Base-by-base conservation (phyloP, 2,329 filamentous ascomycete genomes). In the Pseudophaeomoniella oleicola region DNA sequence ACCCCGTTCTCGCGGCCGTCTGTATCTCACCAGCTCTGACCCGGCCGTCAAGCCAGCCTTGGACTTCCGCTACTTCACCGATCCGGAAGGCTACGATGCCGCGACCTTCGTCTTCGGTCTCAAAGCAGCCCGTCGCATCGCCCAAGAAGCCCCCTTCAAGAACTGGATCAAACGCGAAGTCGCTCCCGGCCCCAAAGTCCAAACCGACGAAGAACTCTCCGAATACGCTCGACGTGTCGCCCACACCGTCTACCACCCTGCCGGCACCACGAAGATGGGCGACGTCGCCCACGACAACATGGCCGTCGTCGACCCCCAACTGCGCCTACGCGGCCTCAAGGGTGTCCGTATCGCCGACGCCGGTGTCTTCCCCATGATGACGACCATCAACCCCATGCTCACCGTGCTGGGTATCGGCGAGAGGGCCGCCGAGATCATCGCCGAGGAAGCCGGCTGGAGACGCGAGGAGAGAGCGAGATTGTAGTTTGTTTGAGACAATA, bases 221-320 rank as follows among this genome's bases (percentile, higher is more conserved):
- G 77, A 86, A 61, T 93, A 93, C 56, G 85, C 81, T 22, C 72
- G 85, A 33, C 72, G 75, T 32, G 85, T 72, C 4, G 84, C 84
- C 3, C 85, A 93, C 58, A 93, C 85, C 2, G 84, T 93, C 18
- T 93, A 93, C 60, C 85, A 93, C 59, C 85, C 85, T 0, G 80
- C 81, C 10, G 85, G 85, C 36, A 93, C 85, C 13, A 90, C 84
- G 38, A 86, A 86, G 68, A 93, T 93, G 85, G 84, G 84, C 19
- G 76, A 87, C 50, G 60, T 81, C 4, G 57, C 56, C 38, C 71
- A 64, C 37, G 82, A 92, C 53, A 61, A 71, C 35, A 61, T 78
- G 55, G 84, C 83, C 4, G 86, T 93, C 14, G 85, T 92, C n/a
- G 80, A 90, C 52, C 68, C 71, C 16, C 66, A 78, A 52, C 60